Evolutionary conservation across 306 rosid genomes (phyloP), one percentile per base, ranked within the genome.

Genomic region (Phaseolus lunatus): DNA sequence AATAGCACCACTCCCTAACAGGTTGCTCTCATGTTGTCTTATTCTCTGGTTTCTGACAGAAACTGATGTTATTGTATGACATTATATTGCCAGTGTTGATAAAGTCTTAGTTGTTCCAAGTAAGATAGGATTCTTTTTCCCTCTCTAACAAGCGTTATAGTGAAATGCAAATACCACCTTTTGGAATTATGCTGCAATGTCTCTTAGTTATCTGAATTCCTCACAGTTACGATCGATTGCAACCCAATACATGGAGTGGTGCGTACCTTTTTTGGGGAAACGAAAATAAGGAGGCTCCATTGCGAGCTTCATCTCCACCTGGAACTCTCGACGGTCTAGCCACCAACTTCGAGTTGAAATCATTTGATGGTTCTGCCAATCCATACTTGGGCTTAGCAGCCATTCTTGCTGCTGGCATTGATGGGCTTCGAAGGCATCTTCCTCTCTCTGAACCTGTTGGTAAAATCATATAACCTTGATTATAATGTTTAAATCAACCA

Each of bases 211-310:
- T 53, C 67, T n/a, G 61, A 70, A 72, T 45, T 67, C 61, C 27
- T 61, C 80, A 81, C 80, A 94, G 98, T 77, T 94, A 92, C 67
- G 96, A 92, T 79, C 93, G 96, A 53, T 72, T 92, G 76, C 90
- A 85, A 86, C 98, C 98, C 7, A 35, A 90, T 43, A 90, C 92
- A 11, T 94, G 95, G 97, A 93, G 92, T 76, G 98, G 98, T 80
- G 96, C 97, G 47, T 94, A 84, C 81, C 83, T 73, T 44, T 94
- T 97, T 71, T 92, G 98, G 98, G 98, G 98, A 82, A 94, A 85
- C 62, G 98, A 94, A 62, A 94, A 94, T 81, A 84, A 85, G 74
- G 98, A 94, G 87, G 89, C 95, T 68, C 93, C 98, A 43, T 19
- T 92, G 48, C 89, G 98, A 88, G 89, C 97, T 50, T 48, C 96